phyloP scores from a whole-genome alignment of 768 basidiomycete species.

The Auricularia sp. region DNA sequence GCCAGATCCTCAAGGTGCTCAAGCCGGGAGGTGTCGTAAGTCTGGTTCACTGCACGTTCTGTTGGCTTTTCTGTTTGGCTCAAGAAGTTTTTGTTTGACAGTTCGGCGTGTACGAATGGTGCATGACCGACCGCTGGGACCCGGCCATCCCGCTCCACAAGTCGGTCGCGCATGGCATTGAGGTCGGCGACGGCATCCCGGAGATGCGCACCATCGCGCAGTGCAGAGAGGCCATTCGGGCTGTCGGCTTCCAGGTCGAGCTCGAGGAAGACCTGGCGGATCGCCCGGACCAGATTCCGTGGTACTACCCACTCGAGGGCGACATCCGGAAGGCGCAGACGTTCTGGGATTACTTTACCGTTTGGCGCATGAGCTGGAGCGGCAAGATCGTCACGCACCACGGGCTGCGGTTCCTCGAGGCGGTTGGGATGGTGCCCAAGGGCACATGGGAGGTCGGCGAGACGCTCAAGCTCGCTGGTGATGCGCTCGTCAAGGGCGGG shows the following conservation, averaged over 20 bases:
- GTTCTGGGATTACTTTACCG: constrained; percentile 78
- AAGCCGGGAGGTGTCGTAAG: constrained; percentile 92
- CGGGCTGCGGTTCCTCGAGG: constrained; percentile 66
- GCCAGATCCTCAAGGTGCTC: constrained; percentile 83
- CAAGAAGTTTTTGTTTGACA: constrained; percentile 19
- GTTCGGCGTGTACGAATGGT: constrained; percentile 99
- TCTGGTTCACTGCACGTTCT: constrained; percentile 10
- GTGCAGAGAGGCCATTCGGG: constrained; percentile 66
- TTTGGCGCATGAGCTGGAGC: constrained; percentile 83
- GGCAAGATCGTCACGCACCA: constrained; percentile 81
- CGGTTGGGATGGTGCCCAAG: constrained; percentile 73
- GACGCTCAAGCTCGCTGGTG: constrained; percentile 73
- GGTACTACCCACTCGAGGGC: constrained; percentile 98
- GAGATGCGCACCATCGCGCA: constrained; percentile 78
- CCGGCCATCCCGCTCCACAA: constrained; percentile 79
- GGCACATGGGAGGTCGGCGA: constrained; percentile 89
- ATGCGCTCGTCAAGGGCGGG: constrained; percentile 74
- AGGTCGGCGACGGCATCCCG: constrained; percentile 93
- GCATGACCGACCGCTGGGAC: constrained; percentile 95
- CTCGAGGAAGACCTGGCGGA: constrained; percentile 94
- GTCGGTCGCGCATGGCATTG: constrained; percentile 81
- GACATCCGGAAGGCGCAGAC: constrained; percentile 91
- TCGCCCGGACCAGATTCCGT: constrained; percentile 63
- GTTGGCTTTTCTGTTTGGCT: not conserved
- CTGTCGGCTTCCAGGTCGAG: constrained; percentile 78